Evolutionary conservation across 371 early-diverging fungal species (phyloP).

Genomic region (Mortierella sp.): DNA sequence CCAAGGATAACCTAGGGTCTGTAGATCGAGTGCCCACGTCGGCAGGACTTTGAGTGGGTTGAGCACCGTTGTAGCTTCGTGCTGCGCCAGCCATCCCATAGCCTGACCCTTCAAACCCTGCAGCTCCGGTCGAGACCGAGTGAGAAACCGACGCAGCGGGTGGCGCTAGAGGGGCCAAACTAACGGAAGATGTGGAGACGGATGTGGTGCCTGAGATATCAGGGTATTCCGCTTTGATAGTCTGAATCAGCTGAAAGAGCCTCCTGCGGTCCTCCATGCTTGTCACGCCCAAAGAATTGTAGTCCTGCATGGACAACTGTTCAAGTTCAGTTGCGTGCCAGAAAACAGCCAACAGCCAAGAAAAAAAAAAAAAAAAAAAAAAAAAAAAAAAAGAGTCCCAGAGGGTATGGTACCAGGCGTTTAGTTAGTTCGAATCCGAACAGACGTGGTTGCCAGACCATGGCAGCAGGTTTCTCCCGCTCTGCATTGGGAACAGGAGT

Average conservation of each 20-base stretch:
- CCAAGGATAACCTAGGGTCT: slow-evolving; percentile 44
- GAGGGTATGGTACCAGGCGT: too few species aligned
- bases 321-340: neutral
- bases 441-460: neutral
- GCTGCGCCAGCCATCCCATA: slow-evolving; percentile 18
- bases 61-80: neutral
- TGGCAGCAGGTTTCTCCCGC: neutral
- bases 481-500: neutral
- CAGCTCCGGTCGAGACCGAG: slow-evolving; percentile 3
- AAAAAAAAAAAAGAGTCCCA: too few species aligned
- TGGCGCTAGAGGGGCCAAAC: neutral
- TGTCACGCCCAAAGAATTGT: slow-evolving; percentile 78
- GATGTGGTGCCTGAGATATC: slow-evolving; percentile 20
- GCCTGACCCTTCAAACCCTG: slow-evolving; percentile 16
- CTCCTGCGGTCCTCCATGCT: slow-evolving; percentile 81
- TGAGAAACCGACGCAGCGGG: neutral
- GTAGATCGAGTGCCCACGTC: slow-evolving; percentile 18
- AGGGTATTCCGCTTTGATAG: slow-evolving; percentile 19
- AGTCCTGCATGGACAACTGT: slow-evolving; percentile 87
- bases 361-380: too few species aligned
- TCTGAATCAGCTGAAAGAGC: slow-evolving; percentile 74
- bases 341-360: too few species aligned
- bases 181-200: slow-evolving; percentile 14
- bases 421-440: too few species aligned
- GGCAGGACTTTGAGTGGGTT: slow-evolving; percentile 3